These are phyloP conservation scores for Arthrobotrys iridis DNA, from an alignment of 2,329 filamentous ascomycete species.

Conservation along the genomic window DNA sequence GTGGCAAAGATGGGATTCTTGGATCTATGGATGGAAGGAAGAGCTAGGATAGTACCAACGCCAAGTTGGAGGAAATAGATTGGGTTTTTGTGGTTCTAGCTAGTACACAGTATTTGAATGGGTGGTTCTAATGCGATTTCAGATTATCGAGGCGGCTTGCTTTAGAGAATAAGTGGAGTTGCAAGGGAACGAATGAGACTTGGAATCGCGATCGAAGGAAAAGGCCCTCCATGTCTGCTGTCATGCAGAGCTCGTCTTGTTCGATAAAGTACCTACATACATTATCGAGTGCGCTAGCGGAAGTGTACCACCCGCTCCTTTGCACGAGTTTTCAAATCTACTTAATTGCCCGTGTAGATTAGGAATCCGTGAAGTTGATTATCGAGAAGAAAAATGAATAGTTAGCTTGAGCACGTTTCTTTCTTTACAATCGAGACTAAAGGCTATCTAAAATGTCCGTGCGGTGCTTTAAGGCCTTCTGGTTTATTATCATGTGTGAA, in stretches of 20 bases:
- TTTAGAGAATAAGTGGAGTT: slow-evolving; percentile 13
- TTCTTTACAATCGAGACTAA: slow-evolving; percentile 13
- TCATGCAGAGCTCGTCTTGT: slow-evolving; percentile 42
- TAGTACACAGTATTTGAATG: slow-evolving; percentile 6
- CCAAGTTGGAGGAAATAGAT: background rate
- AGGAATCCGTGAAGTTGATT: slow-evolving; percentile 7
- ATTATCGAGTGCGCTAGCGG: background rate
- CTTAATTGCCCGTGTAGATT: slow-evolving; percentile 22
- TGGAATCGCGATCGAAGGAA: background rate
- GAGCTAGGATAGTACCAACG: background rate
- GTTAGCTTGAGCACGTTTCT: background rate
- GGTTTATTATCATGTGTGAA: slow-evolving; percentile 45
- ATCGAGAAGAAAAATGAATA: background rate
- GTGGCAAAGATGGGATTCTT: slow-evolving; percentile 5
- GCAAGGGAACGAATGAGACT: background rate
- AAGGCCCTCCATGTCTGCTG: too few species aligned
- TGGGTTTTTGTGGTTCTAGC: background rate
- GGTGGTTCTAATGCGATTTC: slow-evolving; percentile 28
- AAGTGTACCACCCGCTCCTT: slow-evolving; percentile 11
- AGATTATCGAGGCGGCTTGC: slow-evolving; percentile 39
- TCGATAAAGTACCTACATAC: slow-evolving; percentile 8
- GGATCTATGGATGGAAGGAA: slow-evolving; percentile 17
- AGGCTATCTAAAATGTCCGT: slow-evolving; percentile 25
- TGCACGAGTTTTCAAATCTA: slow-evolving; percentile 5
- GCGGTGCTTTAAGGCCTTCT: slow-evolving; percentile 6